Conservation (phyloP, 202 grass and related monocot genomes). For the Schoenoplectus tabernaemontani region DNA sequence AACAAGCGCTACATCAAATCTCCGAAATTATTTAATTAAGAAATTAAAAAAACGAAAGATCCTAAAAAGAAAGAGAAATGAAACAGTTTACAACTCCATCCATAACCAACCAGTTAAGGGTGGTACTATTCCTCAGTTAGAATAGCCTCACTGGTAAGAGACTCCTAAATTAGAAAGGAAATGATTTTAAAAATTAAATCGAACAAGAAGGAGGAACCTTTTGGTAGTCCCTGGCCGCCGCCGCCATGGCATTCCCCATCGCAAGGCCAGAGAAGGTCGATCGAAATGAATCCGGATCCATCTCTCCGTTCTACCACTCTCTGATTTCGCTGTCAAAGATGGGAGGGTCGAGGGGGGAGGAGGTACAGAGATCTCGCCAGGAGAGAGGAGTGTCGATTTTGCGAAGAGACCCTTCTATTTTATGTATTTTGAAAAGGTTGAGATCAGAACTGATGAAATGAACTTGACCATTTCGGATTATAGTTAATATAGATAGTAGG, state of each 20-base stretch:
- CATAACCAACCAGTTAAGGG: not conserved
- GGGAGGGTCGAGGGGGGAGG: not conserved
- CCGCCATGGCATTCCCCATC: slow-evolving; percentile 79
- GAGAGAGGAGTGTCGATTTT: not conserved
- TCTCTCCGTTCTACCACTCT: slow-evolving; percentile 19
- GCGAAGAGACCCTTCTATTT: not conserved
- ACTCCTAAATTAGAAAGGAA: not conserved
- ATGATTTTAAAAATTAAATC: not conserved
- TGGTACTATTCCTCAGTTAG: not conserved
- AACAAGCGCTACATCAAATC: not conserved
- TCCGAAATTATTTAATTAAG: not conserved
- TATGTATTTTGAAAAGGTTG: not conserved
- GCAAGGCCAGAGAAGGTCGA: slow-evolving; percentile 67
- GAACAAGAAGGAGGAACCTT: slow-evolving; percentile 50
- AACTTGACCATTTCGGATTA: no score
- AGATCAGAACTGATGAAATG: no score
- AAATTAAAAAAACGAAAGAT: not conserved
- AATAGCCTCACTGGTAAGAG: not conserved
- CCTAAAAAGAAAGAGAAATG: not conserved
- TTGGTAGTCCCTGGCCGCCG: slow-evolving; percentile 86
- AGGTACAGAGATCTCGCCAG: slow-evolving; percentile 12
- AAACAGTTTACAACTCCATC: not conserved
- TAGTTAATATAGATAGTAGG: no score
- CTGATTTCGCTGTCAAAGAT: not conserved
- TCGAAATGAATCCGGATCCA: slow-evolving; percentile 80